These are phyloP conservation scores for Thelephora ganbajun DNA, from an alignment of 768 basidiomycete species.

Conservation along the genomic window DNA sequence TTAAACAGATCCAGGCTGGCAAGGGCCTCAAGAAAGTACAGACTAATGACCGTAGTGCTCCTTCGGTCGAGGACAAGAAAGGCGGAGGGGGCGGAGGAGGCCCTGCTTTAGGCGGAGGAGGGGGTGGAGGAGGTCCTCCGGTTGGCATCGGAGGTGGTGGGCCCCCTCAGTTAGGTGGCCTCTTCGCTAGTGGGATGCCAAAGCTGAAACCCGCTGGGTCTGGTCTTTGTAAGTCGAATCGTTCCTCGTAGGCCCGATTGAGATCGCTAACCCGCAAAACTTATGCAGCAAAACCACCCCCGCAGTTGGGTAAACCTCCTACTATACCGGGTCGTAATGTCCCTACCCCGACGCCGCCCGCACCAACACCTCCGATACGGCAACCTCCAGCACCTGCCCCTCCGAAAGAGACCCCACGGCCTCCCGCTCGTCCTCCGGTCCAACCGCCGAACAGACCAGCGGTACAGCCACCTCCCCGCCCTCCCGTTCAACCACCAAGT, in stretches of 20 bases:
- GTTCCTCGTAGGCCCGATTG: slow-evolving; percentile 4
- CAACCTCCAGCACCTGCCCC: slow-evolving; percentile 18
- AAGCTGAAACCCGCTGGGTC: slow-evolving; percentile 72
- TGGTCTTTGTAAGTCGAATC: slow-evolving; percentile 32
- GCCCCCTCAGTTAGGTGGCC: slow-evolving; percentile 68
- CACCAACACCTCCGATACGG: slow-evolving; percentile 20
- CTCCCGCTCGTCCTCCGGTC: slow-evolving; percentile 19
- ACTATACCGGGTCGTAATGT: slow-evolving; percentile 39
- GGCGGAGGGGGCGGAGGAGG: slow-evolving; percentile 17
- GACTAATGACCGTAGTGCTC: slow-evolving; percentile 73
- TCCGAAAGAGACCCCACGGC: slow-evolving; percentile 21
- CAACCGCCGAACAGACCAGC: slow-evolving; percentile 15
- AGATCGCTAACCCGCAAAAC: slow-evolving; percentile 1
- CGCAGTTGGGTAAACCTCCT: slow-evolving; percentile 49
- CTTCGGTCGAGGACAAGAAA: slow-evolving; percentile 36
- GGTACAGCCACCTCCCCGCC: slow-evolving; percentile 23
- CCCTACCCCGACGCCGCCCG: slow-evolving; percentile 23
- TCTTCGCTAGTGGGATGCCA: slow-evolving; percentile 89
- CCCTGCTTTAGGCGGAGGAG: slow-evolving; percentile 19
- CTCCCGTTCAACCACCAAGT: slow-evolving; percentile 16
- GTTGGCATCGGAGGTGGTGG: slow-evolving; percentile 23
- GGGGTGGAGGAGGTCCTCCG: slow-evolving; percentile 15
- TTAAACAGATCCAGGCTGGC: slow-evolving; percentile 75
- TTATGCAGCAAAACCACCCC: slow-evolving; percentile 40
- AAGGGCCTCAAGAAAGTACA: slow-evolving; percentile 69